Conservation (phyloP, 1,284 basidiomycete species). For the Flammula alnicola region DNA sequence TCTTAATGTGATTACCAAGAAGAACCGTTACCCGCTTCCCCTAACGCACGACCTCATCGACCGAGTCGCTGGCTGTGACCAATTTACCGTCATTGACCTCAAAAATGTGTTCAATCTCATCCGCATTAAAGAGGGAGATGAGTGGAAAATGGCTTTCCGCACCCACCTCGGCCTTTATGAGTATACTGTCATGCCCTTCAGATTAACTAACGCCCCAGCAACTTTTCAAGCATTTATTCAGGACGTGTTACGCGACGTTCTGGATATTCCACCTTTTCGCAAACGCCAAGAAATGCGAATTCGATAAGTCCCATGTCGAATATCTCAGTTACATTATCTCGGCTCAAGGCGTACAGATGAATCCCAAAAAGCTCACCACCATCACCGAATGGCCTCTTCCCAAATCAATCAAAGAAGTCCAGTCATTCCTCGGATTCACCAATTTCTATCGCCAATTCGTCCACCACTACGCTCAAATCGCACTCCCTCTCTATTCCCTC, state of each 20-base stretch:
- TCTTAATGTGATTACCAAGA: constrained; percentile 44
- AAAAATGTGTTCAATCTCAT: constrained; percentile 8
- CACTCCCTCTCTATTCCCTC: constrained; percentile 5
- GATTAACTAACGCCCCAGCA: constrained; percentile 17
- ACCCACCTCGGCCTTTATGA: constrained; percentile 25
- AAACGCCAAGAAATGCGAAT: constrained; percentile 45
- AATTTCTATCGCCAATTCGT: constrained; percentile 8
- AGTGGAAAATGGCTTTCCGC: constrained; percentile 25
- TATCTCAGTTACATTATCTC: constrained; percentile 47
- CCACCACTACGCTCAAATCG: not conserved
- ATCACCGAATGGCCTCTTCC: constrained; percentile 3
- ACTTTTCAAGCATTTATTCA: constrained; percentile 28
- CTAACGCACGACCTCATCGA: constrained; percentile 38
- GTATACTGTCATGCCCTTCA: constrained; percentile 24
- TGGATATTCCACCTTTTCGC: constrained; percentile 41
- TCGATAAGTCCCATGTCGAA: constrained; percentile 29
- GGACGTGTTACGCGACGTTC: constrained; percentile 31
- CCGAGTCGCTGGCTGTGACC: constrained; percentile 3
- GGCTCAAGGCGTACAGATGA: constrained; percentile 12
- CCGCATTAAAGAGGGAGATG: constrained; percentile 7
- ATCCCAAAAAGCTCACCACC: not conserved
- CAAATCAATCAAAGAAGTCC: constrained; percentile 1
- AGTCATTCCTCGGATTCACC: constrained; percentile 6
- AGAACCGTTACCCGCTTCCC: constrained; percentile 44
- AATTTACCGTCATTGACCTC: not conserved